These are phyloP conservation scores for Kazachstania sp. DNA, from an alignment of 1,139 yeast species.

Conservation along the genomic window DNA sequence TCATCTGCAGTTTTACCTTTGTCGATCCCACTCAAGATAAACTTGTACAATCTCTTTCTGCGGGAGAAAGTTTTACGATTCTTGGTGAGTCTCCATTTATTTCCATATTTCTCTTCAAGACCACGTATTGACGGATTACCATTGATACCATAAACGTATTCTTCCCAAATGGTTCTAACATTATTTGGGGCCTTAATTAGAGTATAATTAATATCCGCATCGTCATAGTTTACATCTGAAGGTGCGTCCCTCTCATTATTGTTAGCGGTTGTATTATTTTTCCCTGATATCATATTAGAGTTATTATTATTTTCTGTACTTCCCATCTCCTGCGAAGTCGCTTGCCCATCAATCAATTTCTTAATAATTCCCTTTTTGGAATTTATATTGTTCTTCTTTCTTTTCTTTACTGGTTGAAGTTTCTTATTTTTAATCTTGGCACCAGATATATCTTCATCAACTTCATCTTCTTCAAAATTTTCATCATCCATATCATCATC, in stretches of 20 bases:
- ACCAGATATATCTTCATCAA: slow-evolving; percentile 11
- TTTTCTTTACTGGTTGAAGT: slow-evolving; percentile 7
- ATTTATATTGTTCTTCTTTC: slow-evolving; percentile 1
- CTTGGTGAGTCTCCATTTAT: slow-evolving; percentile 31
- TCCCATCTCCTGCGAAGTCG: neutral
- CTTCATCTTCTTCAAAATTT: slow-evolving; percentile 16
- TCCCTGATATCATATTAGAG: neutral
- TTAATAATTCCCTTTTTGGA: slow-evolving; percentile 1
- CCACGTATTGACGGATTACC: slow-evolving; percentile 32
- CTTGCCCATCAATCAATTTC: neutral
- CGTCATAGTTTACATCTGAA: slow-evolving; percentile 6
- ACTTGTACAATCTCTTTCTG: slow-evolving; percentile 32
- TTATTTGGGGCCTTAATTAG: slow-evolving; percentile 31
- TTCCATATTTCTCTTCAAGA: slow-evolving; percentile 32
- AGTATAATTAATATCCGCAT: slow-evolving; percentile 17
- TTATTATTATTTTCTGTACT: neutral
- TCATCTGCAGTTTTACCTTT: slow-evolving; percentile 31
- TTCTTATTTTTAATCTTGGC: slow-evolving; percentile 3
- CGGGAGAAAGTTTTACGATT: slow-evolving; percentile 31
- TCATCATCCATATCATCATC: slow-evolving; percentile 11
- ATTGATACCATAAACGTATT: slow-evolving; percentile 30
- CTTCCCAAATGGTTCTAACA: slow-evolving; percentile 32
- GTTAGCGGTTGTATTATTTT: neutral
- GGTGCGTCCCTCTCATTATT: neutral
- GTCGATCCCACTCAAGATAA: slow-evolving; percentile 30